phyloP scores from a whole-genome alignment of 2,329 filamentous ascomycete species.

The Sporothrix protearum region DNA sequence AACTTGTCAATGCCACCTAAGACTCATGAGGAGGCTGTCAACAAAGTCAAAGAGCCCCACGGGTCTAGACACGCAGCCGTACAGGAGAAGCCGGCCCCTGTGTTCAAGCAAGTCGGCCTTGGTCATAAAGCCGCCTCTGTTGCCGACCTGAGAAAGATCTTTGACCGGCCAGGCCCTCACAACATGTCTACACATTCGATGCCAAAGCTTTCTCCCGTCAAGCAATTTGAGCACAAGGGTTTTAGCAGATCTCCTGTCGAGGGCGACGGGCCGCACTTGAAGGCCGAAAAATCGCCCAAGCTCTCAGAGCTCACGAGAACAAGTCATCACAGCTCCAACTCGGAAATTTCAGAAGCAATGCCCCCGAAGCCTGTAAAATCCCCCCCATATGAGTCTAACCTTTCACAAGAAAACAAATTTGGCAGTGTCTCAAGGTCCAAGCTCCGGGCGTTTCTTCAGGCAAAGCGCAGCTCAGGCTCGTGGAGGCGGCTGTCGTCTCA shows the following conservation, averaged over 20 bases:
- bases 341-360: too few species aligned
- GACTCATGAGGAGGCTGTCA: neutral
- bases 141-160: conserved; percentile 14
- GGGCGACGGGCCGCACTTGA: too few species aligned
- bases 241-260: neutral
- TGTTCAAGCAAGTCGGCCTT: neutral
- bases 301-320: neutral
- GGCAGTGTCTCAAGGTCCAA: neutral
- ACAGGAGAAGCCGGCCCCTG: neutral
- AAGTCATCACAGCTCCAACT: neutral
- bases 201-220: neutral
- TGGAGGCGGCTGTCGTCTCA: conserved; percentile 8
- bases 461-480: neutral
- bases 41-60: neutral
- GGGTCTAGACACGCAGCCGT: neutral
- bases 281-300: neutral
- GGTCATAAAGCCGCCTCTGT: conserved; percentile 7
- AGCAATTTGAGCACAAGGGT: neutral
- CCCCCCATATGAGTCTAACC: too few species aligned
- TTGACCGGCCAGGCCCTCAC: conserved; percentile 2
- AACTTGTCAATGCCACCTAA: too few species aligned
- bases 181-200: neutral
- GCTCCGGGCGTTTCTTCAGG: neutral
- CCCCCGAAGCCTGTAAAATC: too few species aligned
- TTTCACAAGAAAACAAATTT: neutral